These are phyloP conservation scores for Raddia distichophylla DNA, from an alignment of 176 grass and related monocot genomes.

Conservation along the genomic window DNA sequence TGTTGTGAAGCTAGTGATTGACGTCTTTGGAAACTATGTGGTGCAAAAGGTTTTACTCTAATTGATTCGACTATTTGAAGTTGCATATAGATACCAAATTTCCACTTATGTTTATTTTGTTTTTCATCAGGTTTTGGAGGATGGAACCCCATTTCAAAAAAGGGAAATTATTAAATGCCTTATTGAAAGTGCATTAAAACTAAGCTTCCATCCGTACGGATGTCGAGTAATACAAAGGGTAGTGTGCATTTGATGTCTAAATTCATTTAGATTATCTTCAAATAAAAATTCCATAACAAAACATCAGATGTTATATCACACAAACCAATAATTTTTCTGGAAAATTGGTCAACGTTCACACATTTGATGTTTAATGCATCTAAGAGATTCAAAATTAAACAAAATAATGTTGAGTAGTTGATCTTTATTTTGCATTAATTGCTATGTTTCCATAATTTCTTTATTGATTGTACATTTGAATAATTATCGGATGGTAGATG, in stretches of 20 bases:
- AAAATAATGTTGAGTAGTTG: not conserved
- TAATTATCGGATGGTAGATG: too few relatives aligned
- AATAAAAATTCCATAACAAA: not conserved
- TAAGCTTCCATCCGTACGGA: conserved; percentile 49
- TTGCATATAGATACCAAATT: not conserved
- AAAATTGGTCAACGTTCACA: not conserved
- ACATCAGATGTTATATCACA: not conserved
- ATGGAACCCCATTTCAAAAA: not conserved
- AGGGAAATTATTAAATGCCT: not conserved
- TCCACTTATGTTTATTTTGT: not conserved
- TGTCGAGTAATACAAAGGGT: conserved; percentile 50
- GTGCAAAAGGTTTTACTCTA: conserved; percentile 45
- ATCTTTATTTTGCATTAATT: not conserved
- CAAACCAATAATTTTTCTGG: not conserved
- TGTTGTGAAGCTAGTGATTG: conserved; percentile 27
- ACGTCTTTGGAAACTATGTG: conserved; percentile 54
- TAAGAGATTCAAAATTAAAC: not conserved
- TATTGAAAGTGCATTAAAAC: not conserved
- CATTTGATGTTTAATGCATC: not conserved
- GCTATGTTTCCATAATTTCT: not conserved
- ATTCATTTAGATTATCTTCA: not conserved
- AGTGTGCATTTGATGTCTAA: conserved; percentile 9
- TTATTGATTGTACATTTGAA: not conserved
- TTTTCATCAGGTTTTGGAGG: conserved; percentile 9
- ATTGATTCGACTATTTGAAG: conserved; percentile 16